phyloP scores from a whole-genome alignment of 2,329 filamentous ascomycete genomes.

The Paecilomyces fulvus region DNA sequence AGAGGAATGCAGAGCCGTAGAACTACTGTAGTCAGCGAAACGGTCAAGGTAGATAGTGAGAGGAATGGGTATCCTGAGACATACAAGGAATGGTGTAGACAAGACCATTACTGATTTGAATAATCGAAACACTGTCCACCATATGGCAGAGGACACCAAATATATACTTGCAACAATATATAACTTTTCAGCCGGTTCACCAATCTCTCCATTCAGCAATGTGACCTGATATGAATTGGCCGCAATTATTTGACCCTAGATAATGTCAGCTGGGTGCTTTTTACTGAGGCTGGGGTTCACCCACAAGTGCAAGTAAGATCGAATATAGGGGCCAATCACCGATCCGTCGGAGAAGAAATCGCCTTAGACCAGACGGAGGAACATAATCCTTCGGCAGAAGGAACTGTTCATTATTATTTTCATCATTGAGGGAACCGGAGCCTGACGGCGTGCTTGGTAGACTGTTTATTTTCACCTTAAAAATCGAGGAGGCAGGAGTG shows the following conservation, averaged over 20 bases:
- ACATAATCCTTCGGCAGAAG: slow-evolving; percentile 43
- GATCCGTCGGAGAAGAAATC: slow-evolving; percentile 41
- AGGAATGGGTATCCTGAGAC: background rate
- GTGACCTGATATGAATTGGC: slow-evolving; percentile 57
- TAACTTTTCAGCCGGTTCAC: slow-evolving; percentile 45
- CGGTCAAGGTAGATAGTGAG: background rate
- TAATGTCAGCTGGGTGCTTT: background rate
- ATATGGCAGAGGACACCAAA: slow-evolving; percentile 44
- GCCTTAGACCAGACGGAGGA: slow-evolving; percentile 43
- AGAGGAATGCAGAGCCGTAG: slow-evolving; percentile 30
- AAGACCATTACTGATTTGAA: slow-evolving; percentile 45
- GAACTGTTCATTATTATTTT: slow-evolving; percentile 38
- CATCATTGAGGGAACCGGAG: slow-evolving; percentile 12
- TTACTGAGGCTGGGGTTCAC: background rate
- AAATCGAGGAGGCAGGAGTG: slow-evolving; percentile 17
- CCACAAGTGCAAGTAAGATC: slow-evolving; percentile 44
- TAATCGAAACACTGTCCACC: slow-evolving; percentile 50
- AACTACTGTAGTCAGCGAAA: slow-evolving; percentile 21
- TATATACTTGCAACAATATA: slow-evolving; percentile 50
- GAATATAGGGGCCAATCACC: slow-evolving; percentile 54
- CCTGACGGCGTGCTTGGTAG: background rate
- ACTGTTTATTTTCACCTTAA: slow-evolving; percentile 1
- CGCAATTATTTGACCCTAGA: slow-evolving; percentile 45
- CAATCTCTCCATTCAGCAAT: slow-evolving; percentile 50
- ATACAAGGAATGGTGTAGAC: slow-evolving; percentile 43